Base-by-base conservation (phyloP, 1,284 basidiomycete species). In the Marasmius oreades region DNA sequence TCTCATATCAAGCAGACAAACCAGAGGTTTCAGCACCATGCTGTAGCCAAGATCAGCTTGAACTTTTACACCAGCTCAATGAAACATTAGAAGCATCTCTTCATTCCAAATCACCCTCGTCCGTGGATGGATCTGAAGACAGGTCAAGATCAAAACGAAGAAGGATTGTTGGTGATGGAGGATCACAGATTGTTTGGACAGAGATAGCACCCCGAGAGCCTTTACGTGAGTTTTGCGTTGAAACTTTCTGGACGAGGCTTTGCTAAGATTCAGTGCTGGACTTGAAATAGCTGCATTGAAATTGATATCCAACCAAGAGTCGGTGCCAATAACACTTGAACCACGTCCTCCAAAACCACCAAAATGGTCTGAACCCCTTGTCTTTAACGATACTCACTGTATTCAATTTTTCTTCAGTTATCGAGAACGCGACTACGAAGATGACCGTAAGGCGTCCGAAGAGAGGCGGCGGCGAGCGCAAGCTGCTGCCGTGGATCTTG, bases 341-440 rank as follows among this genome's bases (percentile, higher is more conserved):
- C 39, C 52, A 10, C 22, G 37, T 18, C 37, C 39, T 6, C 23
- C 52, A 16, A 42, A 42, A 26, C 52, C 24, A 18, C 52, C 52
- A 14, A n/a, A 10, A 43, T 28, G 43, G 52, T 53, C 28, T 28
- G 52, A 10, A 26, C 14, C 6, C 7, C 11, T 24, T 16, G 16
- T 14, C n/a, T 12, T 3, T 18, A 12, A 16, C 0, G 7, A 20
- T 28, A 26, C 10, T 11, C 14, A 14, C 20, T 14, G 16, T 26
- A 16, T 23, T 18, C 26, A 11, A 44, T 44, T 28, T 16, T 14
- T 7, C 6, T 18, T n/a, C 39, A 53, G 52, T 37, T 53, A 53
- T 28, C 52, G 52, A 16, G 52, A 44, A 31, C 52, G 36, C 8
- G 52, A 53, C 37, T 33, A 43, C 26, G 52, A 53, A 33, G 52